Percentiles rank a stretch among this genome's conserved stretches.
phyloP scores from a whole-genome alignment of 2,329 filamentous ascomycete species.

The Allantophomopsis cytisporea region DNA sequence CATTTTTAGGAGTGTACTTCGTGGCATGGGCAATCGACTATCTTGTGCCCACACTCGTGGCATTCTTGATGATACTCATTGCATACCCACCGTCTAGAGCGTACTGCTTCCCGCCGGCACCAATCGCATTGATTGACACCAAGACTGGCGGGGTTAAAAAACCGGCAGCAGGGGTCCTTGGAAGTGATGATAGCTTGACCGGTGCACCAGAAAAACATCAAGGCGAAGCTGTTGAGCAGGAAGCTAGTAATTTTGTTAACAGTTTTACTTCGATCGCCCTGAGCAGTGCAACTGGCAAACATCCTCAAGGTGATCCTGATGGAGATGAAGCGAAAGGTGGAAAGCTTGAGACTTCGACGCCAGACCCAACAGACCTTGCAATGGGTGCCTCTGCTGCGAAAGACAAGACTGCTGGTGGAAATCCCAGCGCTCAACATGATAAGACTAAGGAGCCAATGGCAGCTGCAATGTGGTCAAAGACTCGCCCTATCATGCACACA shows the following conservation, averaged over 20 bases:
- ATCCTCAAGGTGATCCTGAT: conserved; percentile 52
- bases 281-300: conserved; percentile 63
- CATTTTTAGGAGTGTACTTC: conserved; percentile 42
- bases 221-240: conserved; percentile 72
- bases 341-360: conserved; percentile 36
- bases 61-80: conserved; percentile 50
- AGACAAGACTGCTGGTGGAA: conserved; percentile 33
- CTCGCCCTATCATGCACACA: conserved; percentile 58
- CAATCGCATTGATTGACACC: conserved; percentile 56
- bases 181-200: conserved; percentile 63
- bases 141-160: conserved; percentile 65
- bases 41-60: conserved; percentile 46
- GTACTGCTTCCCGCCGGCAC: conserved; percentile 63
- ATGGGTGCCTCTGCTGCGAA: conserved; percentile 38
- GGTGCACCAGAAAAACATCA: conserved; percentile 74
- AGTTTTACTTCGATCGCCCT: conserved; percentile 60
- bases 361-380: conserved; percentile 46
- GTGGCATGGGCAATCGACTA: conserved; percentile 61
- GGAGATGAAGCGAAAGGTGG: conserved; percentile 21
- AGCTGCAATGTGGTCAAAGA: conserved; percentile 63
- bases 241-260: conserved; percentile 70
- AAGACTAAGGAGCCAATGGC: conserved; percentile 71
- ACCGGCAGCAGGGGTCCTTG: conserved; percentile 61
- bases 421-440: conserved; percentile 41
- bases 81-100: conserved; percentile 46